phyloP scores from a whole-genome alignment of 768 basidiomycete genomes.

The Serendipita sp. region DNA sequence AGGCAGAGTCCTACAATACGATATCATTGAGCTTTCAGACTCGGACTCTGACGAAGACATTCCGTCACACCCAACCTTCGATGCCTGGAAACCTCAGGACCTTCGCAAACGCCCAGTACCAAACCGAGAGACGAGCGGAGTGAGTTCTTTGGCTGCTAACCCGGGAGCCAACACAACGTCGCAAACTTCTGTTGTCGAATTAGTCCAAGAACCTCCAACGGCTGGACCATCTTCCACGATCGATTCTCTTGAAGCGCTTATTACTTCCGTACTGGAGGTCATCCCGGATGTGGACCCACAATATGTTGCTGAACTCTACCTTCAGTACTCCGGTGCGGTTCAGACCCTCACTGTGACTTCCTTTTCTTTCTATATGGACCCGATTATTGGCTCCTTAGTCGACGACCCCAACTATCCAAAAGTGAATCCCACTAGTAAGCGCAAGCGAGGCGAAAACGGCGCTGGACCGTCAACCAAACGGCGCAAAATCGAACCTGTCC shows the following conservation, averaged over 20 bases:
- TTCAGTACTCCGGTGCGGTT: constrained; percentile 18
- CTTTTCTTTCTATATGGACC: constrained; percentile 29
- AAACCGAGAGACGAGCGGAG: background rate
- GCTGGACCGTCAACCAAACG: constrained; percentile 8
- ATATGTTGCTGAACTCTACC: constrained; percentile 35
- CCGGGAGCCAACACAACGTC: background rate
- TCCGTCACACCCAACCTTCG: background rate
- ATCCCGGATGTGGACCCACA: constrained; percentile 52
- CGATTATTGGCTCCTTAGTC: constrained; percentile 43
- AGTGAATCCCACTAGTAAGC: constrained; percentile 22
- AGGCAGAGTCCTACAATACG: background rate
- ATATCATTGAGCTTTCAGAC: constrained; percentile 2
- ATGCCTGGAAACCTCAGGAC: too few relatives aligned
- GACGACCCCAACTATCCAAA: constrained; percentile 49
- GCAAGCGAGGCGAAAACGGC: constrained; percentile 17
- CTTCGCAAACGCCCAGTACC: too few relatives aligned
- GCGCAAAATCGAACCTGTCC: constrained; percentile 17
- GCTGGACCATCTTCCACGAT: background rate
- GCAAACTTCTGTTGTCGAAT: background rate
- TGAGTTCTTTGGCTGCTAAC: background rate
- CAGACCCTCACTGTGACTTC: constrained; percentile 19
- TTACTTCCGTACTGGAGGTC: constrained; percentile 47
- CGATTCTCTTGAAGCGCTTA: constrained; percentile 13
- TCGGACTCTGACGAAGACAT: background rate
- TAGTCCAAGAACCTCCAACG: background rate